Percentiles rank a stretch among this genome's conserved stretches.
phyloP scores from a whole-genome alignment of 2,329 filamentous ascomycete genomes.

The Aspergillus eucalypticola region DNA sequence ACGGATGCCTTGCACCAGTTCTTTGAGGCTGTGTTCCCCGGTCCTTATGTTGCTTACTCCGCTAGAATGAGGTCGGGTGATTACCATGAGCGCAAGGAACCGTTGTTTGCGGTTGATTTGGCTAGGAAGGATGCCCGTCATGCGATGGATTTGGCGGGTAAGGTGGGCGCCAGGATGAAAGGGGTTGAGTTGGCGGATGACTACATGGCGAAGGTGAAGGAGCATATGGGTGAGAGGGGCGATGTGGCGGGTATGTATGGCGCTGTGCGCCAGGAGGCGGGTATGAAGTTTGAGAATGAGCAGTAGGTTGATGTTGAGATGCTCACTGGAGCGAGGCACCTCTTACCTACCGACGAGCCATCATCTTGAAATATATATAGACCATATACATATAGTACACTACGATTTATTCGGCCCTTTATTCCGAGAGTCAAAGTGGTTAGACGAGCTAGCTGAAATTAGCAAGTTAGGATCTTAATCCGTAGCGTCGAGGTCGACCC shows the following conservation, averaged over 20 bases:
- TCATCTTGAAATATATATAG: not conserved
- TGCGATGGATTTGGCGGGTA: not conserved
- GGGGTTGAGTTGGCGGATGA: slow-evolving; percentile 1
- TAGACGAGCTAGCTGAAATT: too few relatives aligned
- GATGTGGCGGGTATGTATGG: slow-evolving; percentile 79
- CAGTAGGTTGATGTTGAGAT: not conserved
- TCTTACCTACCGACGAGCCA: too few relatives aligned
- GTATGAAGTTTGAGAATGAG: slow-evolving; percentile 66
- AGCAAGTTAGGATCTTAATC: too few relatives aligned
- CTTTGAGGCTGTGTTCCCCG: slow-evolving; percentile 5
- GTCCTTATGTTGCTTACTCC: slow-evolving; percentile 4
- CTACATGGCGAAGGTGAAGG: slow-evolving; percentile 7
- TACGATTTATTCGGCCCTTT: too few relatives aligned
- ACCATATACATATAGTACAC: too few relatives aligned
- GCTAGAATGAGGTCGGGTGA: not conserved
- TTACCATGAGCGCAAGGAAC: not conserved
- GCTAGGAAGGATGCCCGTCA: not conserved
- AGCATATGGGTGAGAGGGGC: slow-evolving; percentile 42
- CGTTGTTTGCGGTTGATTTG: not conserved
- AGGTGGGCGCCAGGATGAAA: not conserved
- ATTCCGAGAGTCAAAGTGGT: too few relatives aligned
- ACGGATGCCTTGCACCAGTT: not conserved
- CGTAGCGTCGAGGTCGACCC: too few relatives aligned
- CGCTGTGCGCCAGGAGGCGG: slow-evolving; percentile 67
- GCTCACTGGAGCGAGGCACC: too few relatives aligned